phyloP scores from a whole-genome alignment of 352 stramenopile genomes.

The Globisporangium apiculatum region DNA sequence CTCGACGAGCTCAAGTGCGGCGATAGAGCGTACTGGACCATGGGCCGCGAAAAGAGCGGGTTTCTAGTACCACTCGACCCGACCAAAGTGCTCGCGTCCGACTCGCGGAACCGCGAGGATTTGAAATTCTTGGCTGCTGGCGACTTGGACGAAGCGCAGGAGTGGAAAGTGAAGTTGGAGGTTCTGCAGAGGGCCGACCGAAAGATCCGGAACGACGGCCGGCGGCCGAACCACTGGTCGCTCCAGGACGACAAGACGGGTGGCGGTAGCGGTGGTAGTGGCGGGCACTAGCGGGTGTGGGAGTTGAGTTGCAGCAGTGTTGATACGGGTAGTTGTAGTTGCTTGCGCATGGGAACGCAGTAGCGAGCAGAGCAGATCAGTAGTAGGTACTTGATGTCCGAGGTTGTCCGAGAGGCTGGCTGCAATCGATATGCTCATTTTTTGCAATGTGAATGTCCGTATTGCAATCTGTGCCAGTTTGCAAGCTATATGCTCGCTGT shows the following conservation, averaged over 20 bases:
- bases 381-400: no score
- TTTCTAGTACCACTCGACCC: constrained; percentile 50
- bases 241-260: constrained; percentile 31
- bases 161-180: constrained; percentile 81
- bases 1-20: constrained; percentile 67
- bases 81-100: constrained; percentile 56
- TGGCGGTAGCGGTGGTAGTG: neutral
- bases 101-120: constrained; percentile 71
- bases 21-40: constrained; percentile 67
- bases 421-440: no score
- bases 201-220: constrained; percentile 65
- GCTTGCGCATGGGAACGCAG: no score
- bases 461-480: no score
- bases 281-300: no score
- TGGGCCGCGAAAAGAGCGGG: constrained; percentile 50
- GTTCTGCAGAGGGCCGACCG: constrained; percentile 74
- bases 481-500: no score
- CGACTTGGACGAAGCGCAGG: constrained; percentile 73
- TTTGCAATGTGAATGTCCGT: no score
- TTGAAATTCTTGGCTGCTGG: constrained; percentile 53
- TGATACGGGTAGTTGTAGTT: no score
- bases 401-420: no score
- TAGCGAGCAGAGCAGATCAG: no score
- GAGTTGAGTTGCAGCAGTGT: no score
- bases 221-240: constrained; percentile 73